Base-by-base conservation (phyloP, 148 eudicot genomes). In the Camellia lanceoleosa region DNA sequence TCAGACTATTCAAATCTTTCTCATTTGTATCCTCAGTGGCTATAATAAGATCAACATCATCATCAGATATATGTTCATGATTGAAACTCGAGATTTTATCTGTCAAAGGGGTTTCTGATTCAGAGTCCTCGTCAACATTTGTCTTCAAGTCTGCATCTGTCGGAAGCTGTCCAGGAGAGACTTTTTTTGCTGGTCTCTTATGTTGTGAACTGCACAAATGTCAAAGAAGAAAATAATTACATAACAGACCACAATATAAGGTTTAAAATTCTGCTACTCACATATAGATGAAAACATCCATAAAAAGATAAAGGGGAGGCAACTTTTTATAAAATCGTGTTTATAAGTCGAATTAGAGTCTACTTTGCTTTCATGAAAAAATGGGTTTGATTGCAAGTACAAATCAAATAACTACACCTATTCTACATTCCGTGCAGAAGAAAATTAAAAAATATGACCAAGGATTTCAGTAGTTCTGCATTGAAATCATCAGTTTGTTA, bases 181-280 rank as follows among this genome's bases (percentile, higher is more conserved):
- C 65, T 82, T 89, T 95, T 92, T 91, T 93, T 46, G 82, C 74
- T 75, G 79, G 90, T 78, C 80, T 91, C 88, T 86, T 93, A 56
- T 82, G 85, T 73, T 89, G 93, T 42, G 95, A 87, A 77, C 98
- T 94, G 89, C 84, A 91, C 14, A 61, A 49, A 73, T 52, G 64
- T 76, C 66, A 55, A 66, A 78, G 51, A 69, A 67, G 54, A 56
- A 51, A 47, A 18, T 68, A 74, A 63, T 51, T 67, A 61, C 5
- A 63, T 38, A 7, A 49, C 9, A 43, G 1, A 58, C 11, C 5
- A 58, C 5, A 30, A 43, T 19, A 76, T 6, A 38, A 47, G 76
- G 10, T 14, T 60, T 16, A 49, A 77, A 75, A 56, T 46, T 62
- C 1, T 38, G 78, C 47, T 30, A 51, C 7, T 38, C 38, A 4